Evolutionary conservation across 2,329 filamentous ascomycete genomes (phyloP).

Genomic region (Colletotrichum sp.): DNA sequence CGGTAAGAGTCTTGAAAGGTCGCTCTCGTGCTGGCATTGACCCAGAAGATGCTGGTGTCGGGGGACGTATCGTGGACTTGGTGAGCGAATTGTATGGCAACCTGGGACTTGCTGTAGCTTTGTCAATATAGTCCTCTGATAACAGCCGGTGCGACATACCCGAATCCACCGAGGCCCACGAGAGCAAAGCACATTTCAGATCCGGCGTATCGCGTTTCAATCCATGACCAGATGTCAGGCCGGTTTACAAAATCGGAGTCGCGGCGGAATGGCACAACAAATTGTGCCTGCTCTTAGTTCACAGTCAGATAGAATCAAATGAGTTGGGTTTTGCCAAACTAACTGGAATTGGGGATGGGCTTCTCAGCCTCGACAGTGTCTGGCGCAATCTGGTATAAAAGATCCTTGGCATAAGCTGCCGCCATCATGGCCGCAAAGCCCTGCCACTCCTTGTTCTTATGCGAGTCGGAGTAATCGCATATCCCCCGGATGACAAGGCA

Average conservation of each 20-base stretch:
- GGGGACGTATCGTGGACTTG: background rate
- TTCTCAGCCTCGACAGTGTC: background rate
- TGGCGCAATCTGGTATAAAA: background rate
- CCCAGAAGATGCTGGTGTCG: constrained; percentile 21
- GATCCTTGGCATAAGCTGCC: background rate
- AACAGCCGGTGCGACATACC: background rate
- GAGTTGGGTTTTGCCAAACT: background rate
- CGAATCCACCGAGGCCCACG: constrained; percentile 20
- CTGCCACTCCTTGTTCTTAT: background rate
- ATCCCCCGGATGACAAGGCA: background rate
- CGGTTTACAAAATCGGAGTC: constrained; percentile 21
- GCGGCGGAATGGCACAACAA: constrained; percentile 14
- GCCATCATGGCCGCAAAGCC: background rate
- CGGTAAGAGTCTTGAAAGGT: constrained; percentile 21
- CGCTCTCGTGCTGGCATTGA: background rate
- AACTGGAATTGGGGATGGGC: background rate
- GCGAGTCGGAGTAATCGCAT: background rate
- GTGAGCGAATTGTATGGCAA: constrained; percentile 23
- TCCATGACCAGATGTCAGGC: constrained; percentile 8
- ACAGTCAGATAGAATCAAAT: background rate
- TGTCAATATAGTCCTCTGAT: background rate
- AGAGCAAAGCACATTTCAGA: background rate
- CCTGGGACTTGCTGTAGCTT: constrained; percentile 21
- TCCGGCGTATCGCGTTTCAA: background rate
- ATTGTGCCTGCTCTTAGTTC: background rate